Evolutionary conservation across 306 rosid species (phyloP).

Genomic region (Calophaca sinica): DNA sequence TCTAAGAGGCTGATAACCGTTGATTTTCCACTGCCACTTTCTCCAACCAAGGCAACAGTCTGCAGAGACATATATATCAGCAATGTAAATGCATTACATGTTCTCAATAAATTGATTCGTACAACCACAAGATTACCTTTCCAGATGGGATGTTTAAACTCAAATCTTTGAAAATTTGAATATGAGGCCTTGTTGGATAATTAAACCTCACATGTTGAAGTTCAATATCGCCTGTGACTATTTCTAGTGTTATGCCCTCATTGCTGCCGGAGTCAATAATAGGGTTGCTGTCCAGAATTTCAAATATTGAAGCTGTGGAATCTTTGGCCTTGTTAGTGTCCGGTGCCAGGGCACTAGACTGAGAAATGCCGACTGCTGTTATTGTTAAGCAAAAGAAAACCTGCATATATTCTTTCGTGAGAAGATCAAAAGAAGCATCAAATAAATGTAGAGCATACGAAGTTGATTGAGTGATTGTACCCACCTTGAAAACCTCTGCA

Average conservation of each 20-base stretch:
- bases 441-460: not conserved
- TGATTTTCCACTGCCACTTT: slow-evolving; percentile 94
- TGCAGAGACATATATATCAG: slow-evolving; percentile 33
- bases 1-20: slow-evolving; percentile 77
- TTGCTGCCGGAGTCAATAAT: slow-evolving; percentile 69
- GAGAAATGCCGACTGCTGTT: slow-evolving; percentile 76
- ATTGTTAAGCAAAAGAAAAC: slow-evolving; percentile 84
- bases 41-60: slow-evolving; percentile 95
- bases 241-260: slow-evolving; percentile 55
- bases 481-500: slow-evolving; percentile 84
- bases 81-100: not conserved
- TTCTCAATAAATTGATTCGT: slow-evolving; percentile 15
- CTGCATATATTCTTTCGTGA: slow-evolving; percentile 49
- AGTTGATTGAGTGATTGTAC: slow-evolving; percentile 8
- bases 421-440: slow-evolving; percentile 18
- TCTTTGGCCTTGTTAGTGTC: slow-evolving; percentile 85
- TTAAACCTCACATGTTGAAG: slow-evolving; percentile 66
- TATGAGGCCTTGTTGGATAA: slow-evolving; percentile 79
- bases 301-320: slow-evolving; percentile 78
- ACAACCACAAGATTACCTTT: slow-evolving; percentile 59
- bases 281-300: slow-evolving; percentile 77
- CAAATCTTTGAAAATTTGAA: slow-evolving; percentile 74
- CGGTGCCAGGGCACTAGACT: slow-evolving; percentile 71
- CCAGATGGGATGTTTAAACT: slow-evolving; percentile 73
- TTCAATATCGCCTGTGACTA: slow-evolving; percentile 63